Evolutionary conservation across 495 filamentous ascomycete genomes (phyloP), one percentile per base, ranked within the genome.

Genomic region (Tuber umbilicatum): DNA sequence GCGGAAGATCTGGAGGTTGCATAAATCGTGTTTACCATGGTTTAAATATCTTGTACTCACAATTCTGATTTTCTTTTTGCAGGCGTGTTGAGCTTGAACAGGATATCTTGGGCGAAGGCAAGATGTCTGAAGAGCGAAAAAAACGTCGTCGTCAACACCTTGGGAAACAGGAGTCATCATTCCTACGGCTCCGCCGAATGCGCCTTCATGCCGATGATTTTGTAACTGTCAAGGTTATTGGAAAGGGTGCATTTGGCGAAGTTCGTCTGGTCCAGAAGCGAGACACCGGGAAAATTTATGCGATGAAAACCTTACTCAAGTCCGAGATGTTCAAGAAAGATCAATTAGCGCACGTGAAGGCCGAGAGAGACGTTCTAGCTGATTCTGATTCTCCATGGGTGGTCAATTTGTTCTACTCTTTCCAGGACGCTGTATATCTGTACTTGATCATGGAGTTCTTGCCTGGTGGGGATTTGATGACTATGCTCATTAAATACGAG

Each of bases 301-400:
- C 95, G 68, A 91, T 99, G 86, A 99, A 99, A 86, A 97, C 94
- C 43, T 86, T 99, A 73, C 91, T 98, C 84, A 99, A 99, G 87
- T 91, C 92, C 9, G 95, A 99, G 84, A 99, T 99, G 95, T 97
- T 97, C 86, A 98, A 97, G 87, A 97, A 97, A 86, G 96, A 99
- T 81, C 95, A 99, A 84, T 85, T 99, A 74, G 95, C 95, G n/a
- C 95, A 99, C 85, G 95, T 99, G 70, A 94, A 97, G 74, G 92
- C 95, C 23, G 95, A 99, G 86, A 89, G 95, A 86, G 95, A 99
- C 83, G 97, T 99, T 78, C 86, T 99, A 55, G 96, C 95, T 41
- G 96, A 98, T 82, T 97, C 95, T 12, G 95, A 99, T 86, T 97
- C 94, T 84, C 94, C 94, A 23, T 99, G 95, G 95, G 90, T 99